Conservation (phyloP, 2,329 filamentous ascomycete species). For the Aulographum hederae region DNA sequence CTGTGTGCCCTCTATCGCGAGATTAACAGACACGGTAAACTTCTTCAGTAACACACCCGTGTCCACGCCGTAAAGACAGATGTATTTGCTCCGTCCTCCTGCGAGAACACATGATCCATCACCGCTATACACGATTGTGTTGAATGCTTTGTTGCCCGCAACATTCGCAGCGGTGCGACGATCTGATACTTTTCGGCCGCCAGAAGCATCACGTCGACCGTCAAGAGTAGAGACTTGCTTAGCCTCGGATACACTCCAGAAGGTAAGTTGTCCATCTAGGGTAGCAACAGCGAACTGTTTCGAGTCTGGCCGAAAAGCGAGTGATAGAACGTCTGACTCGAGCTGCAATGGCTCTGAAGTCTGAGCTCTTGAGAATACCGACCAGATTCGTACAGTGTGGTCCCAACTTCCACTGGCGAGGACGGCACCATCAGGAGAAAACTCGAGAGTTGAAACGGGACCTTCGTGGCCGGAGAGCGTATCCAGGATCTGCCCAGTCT, state of each 20-base stretch:
- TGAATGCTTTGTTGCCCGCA: slow-evolving; percentile 78
- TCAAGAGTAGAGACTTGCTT: slow-evolving; percentile 75
- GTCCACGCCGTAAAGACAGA: slow-evolving; percentile 88
- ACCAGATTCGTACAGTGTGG: slow-evolving; percentile 88
- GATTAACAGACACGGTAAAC: slow-evolving; percentile 85
- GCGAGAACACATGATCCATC: slow-evolving; percentile 84
- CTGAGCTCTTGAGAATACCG: slow-evolving; percentile 81
- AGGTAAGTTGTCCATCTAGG: slow-evolving; percentile 81
- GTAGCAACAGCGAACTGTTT: slow-evolving; percentile 83
- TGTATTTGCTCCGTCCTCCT: slow-evolving; percentile 94
- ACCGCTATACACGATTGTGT: slow-evolving; percentile 72
- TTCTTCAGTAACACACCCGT: slow-evolving; percentile 88
- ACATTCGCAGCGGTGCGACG: slow-evolving; percentile 82
- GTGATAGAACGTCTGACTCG: slow-evolving; percentile 73
- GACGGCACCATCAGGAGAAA: slow-evolving; percentile 68
- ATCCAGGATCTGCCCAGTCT: slow-evolving; percentile 89
- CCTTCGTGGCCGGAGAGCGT: slow-evolving; percentile 84
- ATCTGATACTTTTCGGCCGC: slow-evolving; percentile 75
- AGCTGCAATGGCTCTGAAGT: slow-evolving; percentile 88
- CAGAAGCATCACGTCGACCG: slow-evolving; percentile 79
- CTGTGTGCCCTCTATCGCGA: slow-evolving; percentile 90
- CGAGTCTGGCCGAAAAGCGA: slow-evolving; percentile 79
- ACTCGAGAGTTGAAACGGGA: slow-evolving; percentile 73
- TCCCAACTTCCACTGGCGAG: slow-evolving; percentile 94
- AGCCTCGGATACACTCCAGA: slow-evolving; percentile 83